Conservation (phyloP, 2,329 filamentous ascomycete species). For the Paracamarosporium sp. region DNA sequence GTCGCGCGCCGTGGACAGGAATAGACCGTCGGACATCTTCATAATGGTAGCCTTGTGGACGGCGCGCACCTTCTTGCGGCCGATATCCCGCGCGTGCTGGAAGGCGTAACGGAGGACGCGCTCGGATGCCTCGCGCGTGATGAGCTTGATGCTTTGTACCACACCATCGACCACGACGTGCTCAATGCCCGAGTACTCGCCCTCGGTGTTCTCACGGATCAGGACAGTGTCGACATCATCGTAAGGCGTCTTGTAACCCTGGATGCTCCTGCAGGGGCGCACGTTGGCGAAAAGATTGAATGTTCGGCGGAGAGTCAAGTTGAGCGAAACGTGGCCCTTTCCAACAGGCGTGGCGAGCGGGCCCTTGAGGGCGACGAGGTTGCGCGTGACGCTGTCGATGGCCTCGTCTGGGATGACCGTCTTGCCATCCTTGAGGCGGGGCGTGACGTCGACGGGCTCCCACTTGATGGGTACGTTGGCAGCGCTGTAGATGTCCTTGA, state of each 20-base stretch:
- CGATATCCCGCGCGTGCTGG: conserved; percentile 93
- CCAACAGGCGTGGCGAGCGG: conserved; percentile 97
- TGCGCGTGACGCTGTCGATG: conserved; percentile 91
- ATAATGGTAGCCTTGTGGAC: conserved; percentile 99
- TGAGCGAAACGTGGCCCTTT: conserved; percentile 98
- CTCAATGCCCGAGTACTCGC: conserved; percentile 99
- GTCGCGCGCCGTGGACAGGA: conserved; percentile 84
- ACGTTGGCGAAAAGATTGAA: conserved; percentile 99
- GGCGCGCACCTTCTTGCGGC: conserved; percentile 94
- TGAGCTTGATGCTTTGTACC: conserved; percentile 99
- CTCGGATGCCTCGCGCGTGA: conserved; percentile 93
- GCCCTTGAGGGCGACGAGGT: conserved; percentile 98
- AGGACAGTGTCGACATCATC: conserved; percentile 96
- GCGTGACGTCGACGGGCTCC: conserved; percentile 97
- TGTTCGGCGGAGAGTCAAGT: conserved; percentile 96
- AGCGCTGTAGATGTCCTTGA: conserved; percentile 98
- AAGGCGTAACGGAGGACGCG: conserved; percentile 96
- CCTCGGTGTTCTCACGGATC: conserved; percentile 99
- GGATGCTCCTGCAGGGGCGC: conserved; percentile 95
- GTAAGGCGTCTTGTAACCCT: conserved; percentile 98
- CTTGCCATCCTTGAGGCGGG: conserved; percentile 91
- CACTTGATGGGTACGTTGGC: conserved; percentile 95
- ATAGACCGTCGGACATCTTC: conserved; percentile 99
- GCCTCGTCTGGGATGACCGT: conserved; percentile 92
- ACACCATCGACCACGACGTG: conserved; percentile 97